Conservation (phyloP, 2,329 filamentous ascomycete species). For the Huntiella abstrusa region DNA sequence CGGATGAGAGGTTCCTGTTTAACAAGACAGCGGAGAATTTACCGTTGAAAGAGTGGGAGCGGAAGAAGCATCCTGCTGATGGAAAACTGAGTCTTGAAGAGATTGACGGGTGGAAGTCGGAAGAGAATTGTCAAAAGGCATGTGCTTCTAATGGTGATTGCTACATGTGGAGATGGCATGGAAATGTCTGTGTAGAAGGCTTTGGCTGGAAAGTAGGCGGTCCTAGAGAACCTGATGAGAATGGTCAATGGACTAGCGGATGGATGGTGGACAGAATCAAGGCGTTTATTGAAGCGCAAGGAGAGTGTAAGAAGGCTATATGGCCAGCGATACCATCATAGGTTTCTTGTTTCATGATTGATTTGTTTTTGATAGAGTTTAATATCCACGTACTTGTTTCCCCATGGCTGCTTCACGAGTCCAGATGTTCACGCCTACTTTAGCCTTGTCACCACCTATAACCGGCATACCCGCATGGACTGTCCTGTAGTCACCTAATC, state of each 20-base stretch:
- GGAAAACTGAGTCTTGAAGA: constrained; percentile 19
- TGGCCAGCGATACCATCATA: constrained; percentile 16
- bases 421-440: constrained; percentile 35
- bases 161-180: constrained; percentile 24
- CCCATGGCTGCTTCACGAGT: constrained; percentile 24
- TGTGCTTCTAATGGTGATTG: constrained; percentile 23
- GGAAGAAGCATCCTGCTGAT: constrained; percentile 17
- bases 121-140: constrained; percentile 24
- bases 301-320: constrained; percentile 18
- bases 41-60: constrained; percentile 15
- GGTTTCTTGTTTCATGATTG: not conserved
- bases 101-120: constrained; percentile 23
- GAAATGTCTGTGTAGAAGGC: constrained; percentile 21
- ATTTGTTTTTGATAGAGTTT: not conserved
- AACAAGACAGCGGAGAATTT: constrained; percentile 18
- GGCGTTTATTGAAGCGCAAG: constrained; percentile 19
- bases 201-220: constrained; percentile 22
- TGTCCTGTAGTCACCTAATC: constrained; percentile 23
- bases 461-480: constrained; percentile 29
- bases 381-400: not conserved
- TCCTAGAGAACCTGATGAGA: constrained; percentile 18
- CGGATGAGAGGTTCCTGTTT: constrained; percentile 26
- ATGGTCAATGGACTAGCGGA: constrained; percentile 21
- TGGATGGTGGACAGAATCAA: constrained; percentile 25
- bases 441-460: constrained; percentile 26